A percentile compares a stretch with the other conserved stretches of the same genome.
Conservation (phyloP, 1,284 basidiomycete species). For the Leucoagaricus sp. region DNA sequence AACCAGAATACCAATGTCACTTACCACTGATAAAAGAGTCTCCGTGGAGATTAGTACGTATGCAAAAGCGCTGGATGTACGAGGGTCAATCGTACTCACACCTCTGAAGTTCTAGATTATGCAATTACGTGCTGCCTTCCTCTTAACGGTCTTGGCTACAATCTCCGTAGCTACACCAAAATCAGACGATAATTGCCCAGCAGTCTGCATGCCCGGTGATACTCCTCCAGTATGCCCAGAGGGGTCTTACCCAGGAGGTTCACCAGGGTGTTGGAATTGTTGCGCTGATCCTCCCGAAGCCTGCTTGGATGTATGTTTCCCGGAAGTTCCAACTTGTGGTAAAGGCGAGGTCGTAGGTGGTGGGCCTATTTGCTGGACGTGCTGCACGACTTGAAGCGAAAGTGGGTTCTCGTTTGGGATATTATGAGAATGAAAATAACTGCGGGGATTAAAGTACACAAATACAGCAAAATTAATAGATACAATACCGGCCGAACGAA, state of each 20-base stretch:
- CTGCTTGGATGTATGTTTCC: constrained; percentile 12
- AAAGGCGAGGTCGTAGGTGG: constrained; percentile 14
- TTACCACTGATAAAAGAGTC: too few relatives aligned
- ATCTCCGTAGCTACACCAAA: neutral
- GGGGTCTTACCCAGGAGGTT: constrained; percentile 6
- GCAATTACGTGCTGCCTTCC: neutral
- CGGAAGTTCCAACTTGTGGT: constrained; percentile 11
- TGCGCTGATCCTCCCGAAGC: constrained; percentile 1
- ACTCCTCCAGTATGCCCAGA: constrained; percentile 3
- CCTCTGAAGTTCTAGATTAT: neutral
- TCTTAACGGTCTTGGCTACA: neutral
- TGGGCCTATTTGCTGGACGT: constrained; percentile 11
- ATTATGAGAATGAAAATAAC: too few relatives aligned
- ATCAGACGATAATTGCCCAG: neutral
- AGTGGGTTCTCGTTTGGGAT: neutral
- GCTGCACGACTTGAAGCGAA: neutral
- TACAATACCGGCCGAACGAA: neutral
- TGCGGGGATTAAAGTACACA: constrained; percentile 4
- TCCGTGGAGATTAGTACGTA: neutral
- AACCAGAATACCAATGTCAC: too few relatives aligned
- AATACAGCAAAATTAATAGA: constrained; percentile 2
- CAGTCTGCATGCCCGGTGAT: neutral
- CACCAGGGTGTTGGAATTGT: constrained; percentile 30
- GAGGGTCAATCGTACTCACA: too few relatives aligned
- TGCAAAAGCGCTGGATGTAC: too few relatives aligned